Evolutionary conservation across 805 yeast species (phyloP).

Genomic region (Teunomyces stri): DNA sequence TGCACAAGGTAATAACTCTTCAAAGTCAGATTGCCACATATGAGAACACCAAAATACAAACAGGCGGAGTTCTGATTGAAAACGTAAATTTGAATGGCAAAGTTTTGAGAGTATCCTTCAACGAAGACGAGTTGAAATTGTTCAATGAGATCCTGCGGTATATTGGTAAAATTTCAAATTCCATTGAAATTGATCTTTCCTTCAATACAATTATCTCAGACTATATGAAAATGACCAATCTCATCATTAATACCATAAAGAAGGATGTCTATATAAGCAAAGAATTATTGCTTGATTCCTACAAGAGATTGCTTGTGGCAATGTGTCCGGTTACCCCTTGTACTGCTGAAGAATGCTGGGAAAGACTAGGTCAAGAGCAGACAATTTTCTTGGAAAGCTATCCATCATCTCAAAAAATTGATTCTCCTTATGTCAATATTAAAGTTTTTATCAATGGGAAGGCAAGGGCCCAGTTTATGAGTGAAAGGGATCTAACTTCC

Average conservation of each 20-base stretch:
- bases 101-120: conserved; percentile 21
- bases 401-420: conserved; percentile 52
- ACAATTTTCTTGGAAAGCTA: conserved; percentile 60
- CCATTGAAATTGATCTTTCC: conserved; percentile 58
- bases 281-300: conserved; percentile 46
- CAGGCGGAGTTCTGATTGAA: conserved; percentile 13
- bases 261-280: conserved; percentile 28
- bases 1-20: conserved; percentile 51
- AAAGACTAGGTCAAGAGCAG: conserved; percentile 40
- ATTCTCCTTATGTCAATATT: conserved; percentile 40
- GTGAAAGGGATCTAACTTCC: conserved; percentile 31
- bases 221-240: conserved; percentile 76
- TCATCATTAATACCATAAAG: conserved; percentile 39
- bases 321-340: conserved; percentile 83
- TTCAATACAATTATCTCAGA: conserved; percentile 87
- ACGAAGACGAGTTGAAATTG: conserved; percentile 48
- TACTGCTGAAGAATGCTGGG: conserved; percentile 81
- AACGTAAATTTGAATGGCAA: conserved; percentile 20
- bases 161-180: conserved; percentile 50
- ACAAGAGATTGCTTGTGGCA: conserved; percentile 53
- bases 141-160: conserved; percentile 56
- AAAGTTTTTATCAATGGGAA: conserved; percentile 76
- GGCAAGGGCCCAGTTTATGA: conserved; percentile 48
- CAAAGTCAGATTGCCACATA: conserved; percentile 15
- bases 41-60: neutral